A percentile compares a stretch with the other conserved stretches of the same genome.
Evolutionary conservation across 169 alveolate species (phyloP).

Genomic region (Fabrea salina): DNA sequence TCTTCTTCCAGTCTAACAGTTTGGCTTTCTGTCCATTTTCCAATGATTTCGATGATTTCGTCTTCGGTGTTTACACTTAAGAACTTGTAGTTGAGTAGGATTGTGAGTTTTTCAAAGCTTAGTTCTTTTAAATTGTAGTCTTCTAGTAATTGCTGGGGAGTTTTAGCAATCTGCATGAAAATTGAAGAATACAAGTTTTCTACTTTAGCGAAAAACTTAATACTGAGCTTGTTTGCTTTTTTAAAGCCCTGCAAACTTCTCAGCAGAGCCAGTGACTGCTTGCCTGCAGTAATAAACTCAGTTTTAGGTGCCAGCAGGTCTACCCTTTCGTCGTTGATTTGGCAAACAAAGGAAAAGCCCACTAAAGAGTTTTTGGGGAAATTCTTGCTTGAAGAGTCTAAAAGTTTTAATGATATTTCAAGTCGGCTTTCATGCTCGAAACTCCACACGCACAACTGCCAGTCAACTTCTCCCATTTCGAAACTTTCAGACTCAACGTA

Average conservation of each 20-base stretch:
- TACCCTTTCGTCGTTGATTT: neutral
- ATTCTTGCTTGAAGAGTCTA: neutral
- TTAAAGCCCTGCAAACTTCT: neutral
- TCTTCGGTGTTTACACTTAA: constrained; percentile 3
- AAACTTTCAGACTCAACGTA: constrained; percentile 13
- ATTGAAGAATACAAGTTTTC: neutral
- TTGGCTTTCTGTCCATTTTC: neutral
- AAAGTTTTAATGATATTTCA: constrained; percentile 9
- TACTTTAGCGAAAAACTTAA: neutral
- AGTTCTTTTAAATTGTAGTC: neutral
- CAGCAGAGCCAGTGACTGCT: neutral
- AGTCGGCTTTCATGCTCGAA: constrained; percentile 23
- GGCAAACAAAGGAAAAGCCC: neutral
- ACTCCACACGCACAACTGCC: constrained; percentile 22
- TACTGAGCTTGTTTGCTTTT: neutral
- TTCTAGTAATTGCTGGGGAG: neutral
- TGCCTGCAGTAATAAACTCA: neutral
- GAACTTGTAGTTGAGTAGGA: neutral
- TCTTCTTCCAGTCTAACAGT: neutral
- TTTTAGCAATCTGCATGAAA: neutral
- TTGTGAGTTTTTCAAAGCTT: neutral
- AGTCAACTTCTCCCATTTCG: neutral
- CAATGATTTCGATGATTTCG: neutral
- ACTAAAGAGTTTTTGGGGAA: neutral
- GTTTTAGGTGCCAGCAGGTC: neutral